Base-by-base conservation (phyloP, 2,329 filamentous ascomycete genomes). In the Cladophialophora immunda region DNA sequence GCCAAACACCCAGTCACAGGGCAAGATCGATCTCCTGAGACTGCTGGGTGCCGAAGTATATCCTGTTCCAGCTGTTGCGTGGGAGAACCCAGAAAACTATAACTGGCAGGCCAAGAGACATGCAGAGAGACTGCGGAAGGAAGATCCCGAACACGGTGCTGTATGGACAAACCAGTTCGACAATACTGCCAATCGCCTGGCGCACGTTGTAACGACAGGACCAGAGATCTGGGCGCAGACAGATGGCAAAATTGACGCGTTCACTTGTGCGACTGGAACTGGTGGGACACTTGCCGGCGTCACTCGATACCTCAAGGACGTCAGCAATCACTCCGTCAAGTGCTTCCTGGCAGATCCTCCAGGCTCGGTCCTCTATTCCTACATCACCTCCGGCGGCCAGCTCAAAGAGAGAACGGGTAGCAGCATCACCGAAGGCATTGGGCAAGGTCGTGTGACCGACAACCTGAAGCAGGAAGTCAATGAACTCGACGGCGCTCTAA, bases 141-240 rank as follows among this genome's bases (percentile, higher is more conserved):
- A 73, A 50, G 72, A 73, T 62, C 71, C 71, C 6, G 72, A 72
- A 34, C 90, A 92, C 17, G 95, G 95, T 75, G 93, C 94, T 8
- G 94, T 98, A 15, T 99, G 95, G 95, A 99, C 95, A 53, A 96
- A 99, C 81, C 95, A 99, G 82, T 99, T 99, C 81, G 95, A 99
- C 79, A 99, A 99, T 83, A 89, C 86, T 60, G 95, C 95, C 61
- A 99, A 99, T 81, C 87, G 95, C 60, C 89, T 92, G 75, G 95
- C 95, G 56, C 95, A 99, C 78, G 90, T 98, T 73, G 94, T 97
- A 83, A 98, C 94, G 1, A 99, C 95, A 0, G 95, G 95, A 0
- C 95, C 95, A 0, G 95, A 99, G 81, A 97, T 99, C 77, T 99
- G 95, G 95, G 83, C 89, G 30, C 95, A 99, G 84, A 98, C 95